These are phyloP conservation scores for Lachancea dasiensis DNA, from an alignment of 805 yeast species.

Conservation along the genomic window DNA sequence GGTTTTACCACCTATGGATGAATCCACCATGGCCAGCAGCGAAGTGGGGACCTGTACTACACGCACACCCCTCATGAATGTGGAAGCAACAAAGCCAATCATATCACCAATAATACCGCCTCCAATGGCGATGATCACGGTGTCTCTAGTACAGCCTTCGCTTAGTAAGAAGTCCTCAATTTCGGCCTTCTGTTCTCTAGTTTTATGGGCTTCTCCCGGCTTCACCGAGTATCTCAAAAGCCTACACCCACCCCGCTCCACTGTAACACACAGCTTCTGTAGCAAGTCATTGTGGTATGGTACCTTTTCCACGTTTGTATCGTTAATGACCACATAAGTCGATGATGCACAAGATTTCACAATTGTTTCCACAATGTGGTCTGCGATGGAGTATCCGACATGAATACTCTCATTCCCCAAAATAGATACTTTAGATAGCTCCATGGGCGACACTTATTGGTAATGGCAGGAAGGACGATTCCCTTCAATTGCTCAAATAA, in stretches of 20 bases:
- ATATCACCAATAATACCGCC: slow-evolving; percentile 99
- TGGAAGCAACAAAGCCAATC: slow-evolving; percentile 99
- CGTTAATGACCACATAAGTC: slow-evolving; percentile 88
- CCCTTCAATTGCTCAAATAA: slow-evolving; percentile 3
- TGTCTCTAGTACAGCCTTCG: slow-evolving; percentile 92
- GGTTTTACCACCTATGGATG: slow-evolving; percentile 97
- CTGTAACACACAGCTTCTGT: slow-evolving; percentile 36
- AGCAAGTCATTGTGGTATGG: slow-evolving; percentile 49
- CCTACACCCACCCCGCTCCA: slow-evolving; percentile 50
- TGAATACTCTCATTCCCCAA: slow-evolving; percentile 81
- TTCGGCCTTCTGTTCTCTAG: slow-evolving; percentile 80
- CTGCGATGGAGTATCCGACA: slow-evolving; percentile 78
- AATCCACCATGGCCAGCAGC: slow-evolving; percentile 92
- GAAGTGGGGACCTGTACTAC: slow-evolving; percentile 94
- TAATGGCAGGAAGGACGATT: too few relatives aligned
- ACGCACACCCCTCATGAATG: slow-evolving; percentile 97
- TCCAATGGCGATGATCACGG: slow-evolving; percentile 89
- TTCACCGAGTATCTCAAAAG: slow-evolving; percentile 67
- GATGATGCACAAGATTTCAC: slow-evolving; percentile 64
- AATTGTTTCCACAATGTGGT: slow-evolving; percentile 66
- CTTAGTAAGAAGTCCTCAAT: slow-evolving; percentile 83
- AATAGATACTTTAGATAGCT: slow-evolving; percentile 54
- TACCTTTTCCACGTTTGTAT: slow-evolving; percentile 67
- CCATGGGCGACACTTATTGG: slow-evolving; percentile 3
- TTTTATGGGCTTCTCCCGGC: slow-evolving; percentile 92